A percentile compares a stretch with the other conserved stretches of the same genome.
phyloP scores from a whole-genome alignment of 768 basidiomycete genomes.

The Mrakia frigida region DNA sequence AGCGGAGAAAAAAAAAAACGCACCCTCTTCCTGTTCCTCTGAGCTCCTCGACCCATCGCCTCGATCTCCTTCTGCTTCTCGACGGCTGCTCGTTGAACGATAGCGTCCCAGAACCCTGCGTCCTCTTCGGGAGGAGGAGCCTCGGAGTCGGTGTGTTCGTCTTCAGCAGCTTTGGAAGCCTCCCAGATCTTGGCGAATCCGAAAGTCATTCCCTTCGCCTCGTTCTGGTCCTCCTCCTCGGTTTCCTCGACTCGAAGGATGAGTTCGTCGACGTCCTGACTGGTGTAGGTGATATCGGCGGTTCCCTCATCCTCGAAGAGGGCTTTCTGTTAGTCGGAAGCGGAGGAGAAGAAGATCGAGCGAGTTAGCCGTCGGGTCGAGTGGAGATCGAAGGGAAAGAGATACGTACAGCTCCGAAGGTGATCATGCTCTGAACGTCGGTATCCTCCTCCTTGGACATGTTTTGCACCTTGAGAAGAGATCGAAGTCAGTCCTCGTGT shows the following conservation, averaged over 20 bases:
- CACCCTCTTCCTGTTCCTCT: constrained; percentile 18
- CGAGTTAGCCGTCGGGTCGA: background rate
- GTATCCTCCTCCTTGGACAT: constrained; percentile 80
- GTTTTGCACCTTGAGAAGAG: constrained; percentile 53
- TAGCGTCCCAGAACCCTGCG: constrained; percentile 27
- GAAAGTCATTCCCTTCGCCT: constrained; percentile 52
- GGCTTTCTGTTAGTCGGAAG: constrained; percentile 48
- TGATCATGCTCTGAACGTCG: constrained; percentile 61
- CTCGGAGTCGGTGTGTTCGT: constrained; percentile 47
- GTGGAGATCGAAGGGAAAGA: background rate
- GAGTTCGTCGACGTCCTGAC: constrained; percentile 74
- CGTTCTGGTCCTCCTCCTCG: constrained; percentile 52
- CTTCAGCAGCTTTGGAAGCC: constrained; percentile 55
- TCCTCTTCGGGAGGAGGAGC: background rate
- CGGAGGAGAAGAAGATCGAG: background rate
- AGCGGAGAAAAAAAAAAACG: background rate
- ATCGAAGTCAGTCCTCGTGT: constrained; percentile 27
- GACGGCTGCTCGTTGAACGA: constrained; percentile 24
- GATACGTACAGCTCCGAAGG: constrained; percentile 10
- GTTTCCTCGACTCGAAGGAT: constrained; percentile 62
- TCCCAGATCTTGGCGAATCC: constrained; percentile 91
- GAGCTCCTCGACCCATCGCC: constrained; percentile 13
- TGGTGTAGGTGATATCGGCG: constrained; percentile 57
- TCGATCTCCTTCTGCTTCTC: constrained; percentile 22
- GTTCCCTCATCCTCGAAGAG: constrained; percentile 64